Evolutionary conservation across 2,329 filamentous ascomycete genomes (phyloP).

Genomic region (Lasiodiplodia sp.): DNA sequence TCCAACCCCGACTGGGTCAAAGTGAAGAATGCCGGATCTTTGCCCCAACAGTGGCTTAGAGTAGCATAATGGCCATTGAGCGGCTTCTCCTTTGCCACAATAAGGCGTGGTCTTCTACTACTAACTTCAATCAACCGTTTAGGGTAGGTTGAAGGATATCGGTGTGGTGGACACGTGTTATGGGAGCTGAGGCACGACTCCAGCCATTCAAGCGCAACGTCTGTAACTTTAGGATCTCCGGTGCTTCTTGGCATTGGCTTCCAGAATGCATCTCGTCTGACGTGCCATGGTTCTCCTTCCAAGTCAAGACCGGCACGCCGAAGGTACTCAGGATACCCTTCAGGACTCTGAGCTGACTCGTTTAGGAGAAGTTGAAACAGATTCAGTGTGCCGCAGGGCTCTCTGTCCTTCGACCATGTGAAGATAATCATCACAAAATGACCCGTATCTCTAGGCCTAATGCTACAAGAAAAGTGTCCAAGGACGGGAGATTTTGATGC

Average conservation of each 20-base stretch:
- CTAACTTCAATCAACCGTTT: neutral
- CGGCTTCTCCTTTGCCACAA: neutral
- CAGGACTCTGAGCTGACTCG: no score
- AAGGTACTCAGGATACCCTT: no score
- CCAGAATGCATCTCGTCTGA: neutral
- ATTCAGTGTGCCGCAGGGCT: no score
- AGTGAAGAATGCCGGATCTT: neutral
- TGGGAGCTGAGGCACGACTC: neutral
- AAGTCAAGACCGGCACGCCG: no score
- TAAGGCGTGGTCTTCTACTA: neutral
- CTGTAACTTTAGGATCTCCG: neutral
- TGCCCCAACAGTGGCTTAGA: neutral
- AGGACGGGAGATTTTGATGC: no score
- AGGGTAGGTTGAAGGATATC: neutral
- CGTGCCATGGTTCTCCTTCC: neutral
- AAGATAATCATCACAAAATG: no score
- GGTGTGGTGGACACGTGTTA: accelerated
- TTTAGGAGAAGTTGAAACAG: no score
- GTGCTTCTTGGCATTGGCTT: neutral
- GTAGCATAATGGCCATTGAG: neutral
- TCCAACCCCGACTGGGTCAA: neutral
- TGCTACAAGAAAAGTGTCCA: no score
- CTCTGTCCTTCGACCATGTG: no score
- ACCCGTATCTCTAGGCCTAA: no score
- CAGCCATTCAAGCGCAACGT: neutral